phyloP scores from a whole-genome alignment of 805 yeast species.

The Henningerozyma blattae region DNA sequence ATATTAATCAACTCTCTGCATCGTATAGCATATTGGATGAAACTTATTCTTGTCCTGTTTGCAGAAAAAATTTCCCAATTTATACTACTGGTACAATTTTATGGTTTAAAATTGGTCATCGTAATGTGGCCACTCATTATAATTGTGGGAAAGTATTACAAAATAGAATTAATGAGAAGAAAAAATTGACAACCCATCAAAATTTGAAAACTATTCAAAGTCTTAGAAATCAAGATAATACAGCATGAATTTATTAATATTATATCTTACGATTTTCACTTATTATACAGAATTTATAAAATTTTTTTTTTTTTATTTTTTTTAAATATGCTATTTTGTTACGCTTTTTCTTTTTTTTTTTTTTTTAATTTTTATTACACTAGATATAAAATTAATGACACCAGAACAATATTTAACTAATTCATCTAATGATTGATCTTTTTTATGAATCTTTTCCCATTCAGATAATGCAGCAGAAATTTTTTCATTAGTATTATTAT shows the following conservation, averaged over 20 bases:
- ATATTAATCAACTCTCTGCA: conserved; percentile 28
- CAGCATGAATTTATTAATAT: no score
- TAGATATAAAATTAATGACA: conserved; percentile 51
- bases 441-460: conserved; percentile 37
- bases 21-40: conserved; percentile 29
- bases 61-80: conserved; percentile 31
- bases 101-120: conserved; percentile 9
- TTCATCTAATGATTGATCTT: conserved; percentile 45
- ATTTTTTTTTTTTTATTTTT: no score
- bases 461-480: conserved; percentile 34
- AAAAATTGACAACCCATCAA: background rate
- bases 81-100: conserved; percentile 11
- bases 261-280: no score
- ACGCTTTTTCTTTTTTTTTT: no score
- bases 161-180: conserved; percentile 4
- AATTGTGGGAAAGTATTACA: conserved; percentile 17
- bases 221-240: no score
- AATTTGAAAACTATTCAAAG: no score
- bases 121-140: conserved; percentile 14
- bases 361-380: no score
- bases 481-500: conserved; percentile 25
- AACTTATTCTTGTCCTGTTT: conserved; percentile 42
- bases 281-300: no score
- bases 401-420: conserved; percentile 73
- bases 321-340: no score